phyloP scores from a whole-genome alignment of 345 rosid genomes.

The Murraya koenigii region DNA sequence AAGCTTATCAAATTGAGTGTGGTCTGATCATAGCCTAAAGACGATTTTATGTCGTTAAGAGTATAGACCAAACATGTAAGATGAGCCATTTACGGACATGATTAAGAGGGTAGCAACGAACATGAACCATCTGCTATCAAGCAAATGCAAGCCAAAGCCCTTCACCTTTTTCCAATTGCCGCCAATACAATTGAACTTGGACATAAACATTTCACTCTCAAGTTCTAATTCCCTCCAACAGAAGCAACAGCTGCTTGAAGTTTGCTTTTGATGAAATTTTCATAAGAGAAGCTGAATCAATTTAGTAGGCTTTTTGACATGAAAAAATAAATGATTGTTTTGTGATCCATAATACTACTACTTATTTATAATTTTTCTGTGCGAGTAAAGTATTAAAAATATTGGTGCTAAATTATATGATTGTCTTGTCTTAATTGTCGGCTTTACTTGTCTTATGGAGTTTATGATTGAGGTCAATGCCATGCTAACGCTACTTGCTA shows the following conservation, averaged over 20 bases:
- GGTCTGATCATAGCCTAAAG: slow-evolving; percentile 48
- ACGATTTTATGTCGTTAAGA: slow-evolving; percentile 38
- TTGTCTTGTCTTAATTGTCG: background rate
- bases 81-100: slow-evolving; percentile 50
- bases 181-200: slow-evolving; percentile 3
- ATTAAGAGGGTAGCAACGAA: slow-evolving; percentile 39
- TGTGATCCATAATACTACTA: too few species aligned
- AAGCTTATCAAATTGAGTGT: slow-evolving; percentile 49
- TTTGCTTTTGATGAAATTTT: background rate
- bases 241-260: too few species aligned
- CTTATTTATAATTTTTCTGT: too few species aligned
- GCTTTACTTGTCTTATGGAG: slow-evolving; percentile 1
- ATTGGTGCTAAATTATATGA: background rate
- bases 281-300: background rate
- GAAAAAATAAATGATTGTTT: too few species aligned
- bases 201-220: slow-evolving; percentile 11
- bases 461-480: background rate
- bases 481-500: background rate
- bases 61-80: slow-evolving; percentile 52
- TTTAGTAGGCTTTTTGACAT: too few species aligned
- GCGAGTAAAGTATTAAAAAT: background rate
- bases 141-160: slow-evolving; percentile 33
- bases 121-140: slow-evolving; percentile 56
- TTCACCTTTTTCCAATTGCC: slow-evolving; percentile 22
- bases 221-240: too few species aligned